These are phyloP conservation scores for Fusarium sambucinum DNA, from an alignment of 2,329 filamentous ascomycete genomes.

Conservation along the genomic window DNA sequence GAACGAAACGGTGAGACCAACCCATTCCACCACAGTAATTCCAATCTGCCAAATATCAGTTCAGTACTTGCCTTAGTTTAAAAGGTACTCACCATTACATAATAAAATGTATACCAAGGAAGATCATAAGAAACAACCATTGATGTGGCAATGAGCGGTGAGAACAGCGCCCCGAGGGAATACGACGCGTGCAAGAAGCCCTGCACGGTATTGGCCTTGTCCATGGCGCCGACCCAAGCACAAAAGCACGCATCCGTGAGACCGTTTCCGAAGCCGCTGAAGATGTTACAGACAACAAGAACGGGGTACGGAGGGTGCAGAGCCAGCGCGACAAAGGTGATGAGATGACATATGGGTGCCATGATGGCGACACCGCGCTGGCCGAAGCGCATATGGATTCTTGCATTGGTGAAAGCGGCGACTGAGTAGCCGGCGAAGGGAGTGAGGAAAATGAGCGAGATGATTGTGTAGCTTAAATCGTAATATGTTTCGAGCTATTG, in stretches of 20 bases:
- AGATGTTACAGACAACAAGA: conserved; percentile 70
- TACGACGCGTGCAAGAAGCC: conserved; percentile 76
- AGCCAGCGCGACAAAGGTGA: conserved; percentile 70
- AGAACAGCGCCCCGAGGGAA: conserved; percentile 72
- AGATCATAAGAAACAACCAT: conserved; percentile 71
- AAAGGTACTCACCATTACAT: conserved; percentile 70
- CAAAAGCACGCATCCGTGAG: conserved; percentile 66
- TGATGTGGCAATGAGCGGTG: conserved; percentile 73
- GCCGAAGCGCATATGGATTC: conserved; percentile 70
- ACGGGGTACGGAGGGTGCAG: conserved; percentile 74
- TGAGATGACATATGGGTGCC: conserved; percentile 69
- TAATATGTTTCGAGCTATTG: conserved; percentile 71
- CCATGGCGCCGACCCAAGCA: conserved; percentile 71
- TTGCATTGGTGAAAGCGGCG: conserved; percentile 71
- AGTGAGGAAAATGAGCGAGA: conserved; percentile 73
- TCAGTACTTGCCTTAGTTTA: rapidly evolving
- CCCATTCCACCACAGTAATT: conserved; percentile 67
- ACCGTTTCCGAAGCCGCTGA: conserved; percentile 77
- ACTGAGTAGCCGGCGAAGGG: conserved; percentile 73
- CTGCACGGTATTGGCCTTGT: conserved; percentile 74
- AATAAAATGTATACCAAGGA: conserved; percentile 78
- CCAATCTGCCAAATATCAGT: conserved; percentile 50
- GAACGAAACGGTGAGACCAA: conserved; percentile 65
- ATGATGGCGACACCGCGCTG: conserved; percentile 75
- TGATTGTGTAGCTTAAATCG: conserved; percentile 67